Conservation (phyloP, 2,329 filamentous ascomycete genomes). For the Aschersonia sp. region DNA sequence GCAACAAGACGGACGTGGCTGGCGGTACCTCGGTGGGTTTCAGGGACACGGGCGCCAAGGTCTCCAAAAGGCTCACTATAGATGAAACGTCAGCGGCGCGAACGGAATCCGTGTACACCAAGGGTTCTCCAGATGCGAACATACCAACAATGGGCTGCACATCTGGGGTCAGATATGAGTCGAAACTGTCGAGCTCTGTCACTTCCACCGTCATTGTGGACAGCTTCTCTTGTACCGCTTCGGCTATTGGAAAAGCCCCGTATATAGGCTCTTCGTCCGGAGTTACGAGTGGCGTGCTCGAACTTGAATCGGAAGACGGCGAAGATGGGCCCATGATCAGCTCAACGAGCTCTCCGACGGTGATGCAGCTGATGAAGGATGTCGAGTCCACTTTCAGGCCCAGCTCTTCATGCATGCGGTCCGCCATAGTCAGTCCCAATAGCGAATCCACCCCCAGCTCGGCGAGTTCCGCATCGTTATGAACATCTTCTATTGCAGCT, state of each 20-base stretch:
- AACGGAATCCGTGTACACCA: no score
- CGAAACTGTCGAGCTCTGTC: neutral
- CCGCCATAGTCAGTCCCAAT: conserved; percentile 40
- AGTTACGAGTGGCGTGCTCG: neutral
- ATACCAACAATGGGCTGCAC: neutral
- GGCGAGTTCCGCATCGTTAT: conserved; percentile 1
- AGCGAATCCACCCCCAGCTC: conserved; percentile 41
- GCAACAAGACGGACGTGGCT: conserved; percentile 7
- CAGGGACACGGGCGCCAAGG: neutral
- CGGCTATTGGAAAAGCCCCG: neutral
- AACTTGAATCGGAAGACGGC: neutral
- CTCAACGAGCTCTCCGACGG: conserved; percentile 24
- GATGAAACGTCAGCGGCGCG: no score
- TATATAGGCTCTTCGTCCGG: neutral
- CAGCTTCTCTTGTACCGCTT: neutral
- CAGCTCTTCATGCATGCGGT: conserved; percentile 39
- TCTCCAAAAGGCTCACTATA: no score
- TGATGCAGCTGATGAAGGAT: conserved; percentile 36
- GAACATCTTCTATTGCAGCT: neutral
- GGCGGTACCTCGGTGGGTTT: neutral
- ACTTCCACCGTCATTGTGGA: neutral
- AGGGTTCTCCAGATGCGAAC: neutral
- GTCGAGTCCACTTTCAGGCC: conserved; percentile 35
- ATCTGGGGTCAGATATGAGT: neutral
- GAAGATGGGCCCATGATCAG: neutral